phyloP scores from a whole-genome alignment of 2,329 filamentous ascomycete species.

The Tolypocladium ophioglossoides region DNA sequence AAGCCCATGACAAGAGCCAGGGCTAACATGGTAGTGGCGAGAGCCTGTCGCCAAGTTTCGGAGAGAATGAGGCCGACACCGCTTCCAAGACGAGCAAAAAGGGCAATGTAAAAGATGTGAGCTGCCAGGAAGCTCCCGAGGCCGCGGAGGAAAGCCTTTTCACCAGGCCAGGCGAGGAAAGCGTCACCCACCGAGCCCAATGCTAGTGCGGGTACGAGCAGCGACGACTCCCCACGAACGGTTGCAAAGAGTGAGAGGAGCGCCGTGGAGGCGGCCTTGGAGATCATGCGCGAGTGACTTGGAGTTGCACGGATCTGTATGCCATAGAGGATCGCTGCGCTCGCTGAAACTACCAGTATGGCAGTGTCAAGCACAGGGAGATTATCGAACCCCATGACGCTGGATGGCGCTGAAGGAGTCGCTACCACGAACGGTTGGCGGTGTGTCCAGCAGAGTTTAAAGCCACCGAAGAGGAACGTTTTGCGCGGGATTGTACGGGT shows the following conservation, averaged over 20 bases:
- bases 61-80: conserved; percentile 4
- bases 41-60: conserved; percentile 6
- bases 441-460: too few relatives aligned
- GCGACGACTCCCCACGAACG: conserved; percentile 6
- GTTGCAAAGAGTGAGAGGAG: conserved; percentile 15
- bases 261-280: conserved; percentile 19
- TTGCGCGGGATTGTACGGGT: background rate
- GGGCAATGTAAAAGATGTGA: conserved; percentile 20
- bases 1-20: conserved; percentile 15
- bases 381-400: background rate
- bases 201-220: conserved; percentile 16
- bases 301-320: conserved; percentile 10
- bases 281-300: conserved; percentile 14
- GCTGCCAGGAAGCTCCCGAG: conserved; percentile 22
- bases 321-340: conserved; percentile 10
- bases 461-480: background rate
- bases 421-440: background rate
- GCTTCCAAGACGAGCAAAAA: conserved; percentile 11
- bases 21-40: conserved; percentile 9
- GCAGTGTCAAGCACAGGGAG: background rate
- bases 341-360: conserved; percentile 1
- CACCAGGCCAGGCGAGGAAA: conserved; percentile 23
- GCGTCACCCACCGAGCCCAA: conserved; percentile 23
- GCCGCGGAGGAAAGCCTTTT: conserved; percentile 19
- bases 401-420: background rate